Conservation (phyloP, 768 basidiomycete genomes). For the Pleurotus platypus region DNA sequence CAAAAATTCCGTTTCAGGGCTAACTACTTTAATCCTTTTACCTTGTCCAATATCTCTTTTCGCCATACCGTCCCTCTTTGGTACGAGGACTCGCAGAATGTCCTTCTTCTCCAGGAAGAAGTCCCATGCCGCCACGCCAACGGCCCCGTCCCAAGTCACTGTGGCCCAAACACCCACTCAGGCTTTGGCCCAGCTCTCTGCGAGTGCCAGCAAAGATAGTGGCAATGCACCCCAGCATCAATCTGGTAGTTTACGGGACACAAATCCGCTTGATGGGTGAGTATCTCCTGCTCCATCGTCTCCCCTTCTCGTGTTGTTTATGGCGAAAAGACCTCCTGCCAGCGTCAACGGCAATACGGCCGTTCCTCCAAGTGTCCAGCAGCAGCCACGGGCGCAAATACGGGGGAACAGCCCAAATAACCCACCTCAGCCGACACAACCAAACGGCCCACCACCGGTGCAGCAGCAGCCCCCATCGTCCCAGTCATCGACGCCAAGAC, state of each 20-base stretch:
- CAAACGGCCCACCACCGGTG: background rate
- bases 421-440: constrained; percentile 5
- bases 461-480: constrained; percentile 16
- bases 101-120: constrained; percentile 93
- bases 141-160: constrained; percentile 41
- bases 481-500: constrained; percentile 39
- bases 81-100: constrained; percentile 69
- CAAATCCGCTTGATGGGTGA: constrained; percentile 28
- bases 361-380: constrained; percentile 18
- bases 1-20: background rate
- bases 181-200: constrained; percentile 58
- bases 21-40: background rate
- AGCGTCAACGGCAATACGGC: background rate
- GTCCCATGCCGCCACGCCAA: constrained; percentile 50
- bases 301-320: background rate
- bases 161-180: constrained; percentile 64
- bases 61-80: constrained; percentile 64
- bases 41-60: constrained; percentile 12
- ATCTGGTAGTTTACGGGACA: constrained; percentile 15
- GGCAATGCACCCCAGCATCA: constrained; percentile 16
- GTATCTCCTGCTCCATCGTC: constrained; percentile 14
- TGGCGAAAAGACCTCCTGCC: background rate
- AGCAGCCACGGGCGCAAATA: constrained; percentile 32
- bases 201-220: constrained; percentile 18
- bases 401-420: constrained; percentile 27